Conservation (phyloP, 371 early-diverging fungal species). For the Capillidium heterosporum region DNA sequence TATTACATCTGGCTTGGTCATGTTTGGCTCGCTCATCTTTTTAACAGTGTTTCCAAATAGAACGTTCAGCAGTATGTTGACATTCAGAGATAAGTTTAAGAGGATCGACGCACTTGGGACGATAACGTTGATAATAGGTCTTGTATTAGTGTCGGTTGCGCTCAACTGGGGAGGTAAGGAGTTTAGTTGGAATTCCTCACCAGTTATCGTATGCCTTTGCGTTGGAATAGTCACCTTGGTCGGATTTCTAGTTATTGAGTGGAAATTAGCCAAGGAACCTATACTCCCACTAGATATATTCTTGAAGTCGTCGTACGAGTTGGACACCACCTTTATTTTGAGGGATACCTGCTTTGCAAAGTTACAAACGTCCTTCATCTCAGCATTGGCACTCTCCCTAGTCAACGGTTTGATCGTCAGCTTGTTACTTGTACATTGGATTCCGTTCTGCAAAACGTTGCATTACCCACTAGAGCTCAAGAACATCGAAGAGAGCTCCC, state of each 20-base stretch:
- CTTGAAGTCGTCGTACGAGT: slow-evolving; percentile 17
- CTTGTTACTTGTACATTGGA: too few relatives aligned
- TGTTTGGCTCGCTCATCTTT: slow-evolving; percentile 14
- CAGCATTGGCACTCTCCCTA: background rate
- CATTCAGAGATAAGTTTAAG: slow-evolving; percentile 20
- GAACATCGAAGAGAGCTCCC: too few relatives aligned
- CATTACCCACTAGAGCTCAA: slow-evolving; percentile 24
- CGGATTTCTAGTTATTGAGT: slow-evolving; percentile 37
- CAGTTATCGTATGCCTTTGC: slow-evolving; percentile 33
- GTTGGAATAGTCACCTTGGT: slow-evolving; percentile 41
- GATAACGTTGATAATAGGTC: background rate
- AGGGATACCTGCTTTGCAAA: slow-evolving; percentile 40
- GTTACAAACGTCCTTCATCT: background rate
- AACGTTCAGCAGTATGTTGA: slow-evolving; percentile 17
- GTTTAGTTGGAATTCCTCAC: slow-evolving; percentile 33
- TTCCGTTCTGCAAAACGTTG: slow-evolving; percentile 23
- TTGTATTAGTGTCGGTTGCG: background rate
- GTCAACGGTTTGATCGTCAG: too few relatives aligned
- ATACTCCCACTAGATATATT: slow-evolving; percentile 30
- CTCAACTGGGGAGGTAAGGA: slow-evolving; percentile 20
- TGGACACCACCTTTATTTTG: slow-evolving; percentile 27
- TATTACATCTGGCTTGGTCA: slow-evolving; percentile 15
- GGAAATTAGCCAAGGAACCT: slow-evolving; percentile 29
- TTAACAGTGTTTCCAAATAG: slow-evolving; percentile 25
- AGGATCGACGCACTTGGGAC: slow-evolving; percentile 4